These are phyloP conservation scores for California macrophylla DNA, from an alignment of 441 rosid genomes.

Conservation along the genomic window DNA sequence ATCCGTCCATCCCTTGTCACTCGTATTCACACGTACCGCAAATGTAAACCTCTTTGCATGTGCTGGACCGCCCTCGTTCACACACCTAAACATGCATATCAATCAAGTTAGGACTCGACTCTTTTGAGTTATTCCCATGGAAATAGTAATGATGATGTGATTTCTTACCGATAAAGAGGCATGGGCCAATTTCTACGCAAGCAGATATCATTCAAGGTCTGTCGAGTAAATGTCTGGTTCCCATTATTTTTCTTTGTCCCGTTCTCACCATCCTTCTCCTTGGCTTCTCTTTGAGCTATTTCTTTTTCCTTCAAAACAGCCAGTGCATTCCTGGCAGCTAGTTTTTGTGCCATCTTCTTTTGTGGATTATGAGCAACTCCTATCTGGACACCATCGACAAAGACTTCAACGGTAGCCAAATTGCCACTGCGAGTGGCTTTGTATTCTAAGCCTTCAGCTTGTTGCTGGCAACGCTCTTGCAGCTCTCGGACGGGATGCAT, in stretches of 20 bases:
- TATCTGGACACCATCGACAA: constrained; percentile 75
- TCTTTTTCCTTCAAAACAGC: constrained; percentile 79
- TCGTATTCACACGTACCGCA: constrained; percentile 82
- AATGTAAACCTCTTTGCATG: constrained; percentile 92
- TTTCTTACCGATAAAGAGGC: constrained; percentile 74
- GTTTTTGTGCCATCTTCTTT: constrained; percentile 99
- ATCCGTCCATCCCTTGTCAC: constrained; percentile 82
- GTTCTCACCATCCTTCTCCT: constrained; percentile 39
- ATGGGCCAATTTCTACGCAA: constrained; percentile 94
- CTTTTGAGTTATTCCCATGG: too few species aligned
- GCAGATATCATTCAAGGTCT: constrained; percentile 87
- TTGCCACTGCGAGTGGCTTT: constrained; percentile 78
- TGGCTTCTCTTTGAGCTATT: constrained; percentile 33
- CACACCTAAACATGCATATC: constrained; percentile 44
- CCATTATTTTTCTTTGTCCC: constrained; percentile 65
- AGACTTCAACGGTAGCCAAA: constrained; percentile 92
- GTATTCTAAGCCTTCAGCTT: constrained; percentile 96
- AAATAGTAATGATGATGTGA: background rate
- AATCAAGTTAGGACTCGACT: too few species aligned
- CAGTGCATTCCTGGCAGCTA: constrained; percentile 96
- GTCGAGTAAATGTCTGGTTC: constrained; percentile 80
- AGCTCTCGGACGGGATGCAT: constrained; percentile 99
- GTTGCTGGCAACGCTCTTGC: constrained; percentile 98
- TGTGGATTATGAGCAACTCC: constrained; percentile 94
- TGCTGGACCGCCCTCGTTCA: constrained; percentile 92